phyloP scores from a whole-genome alignment of 176 grass and related monocot genomes.

The Ampelocalamus luodianensis region DNA sequence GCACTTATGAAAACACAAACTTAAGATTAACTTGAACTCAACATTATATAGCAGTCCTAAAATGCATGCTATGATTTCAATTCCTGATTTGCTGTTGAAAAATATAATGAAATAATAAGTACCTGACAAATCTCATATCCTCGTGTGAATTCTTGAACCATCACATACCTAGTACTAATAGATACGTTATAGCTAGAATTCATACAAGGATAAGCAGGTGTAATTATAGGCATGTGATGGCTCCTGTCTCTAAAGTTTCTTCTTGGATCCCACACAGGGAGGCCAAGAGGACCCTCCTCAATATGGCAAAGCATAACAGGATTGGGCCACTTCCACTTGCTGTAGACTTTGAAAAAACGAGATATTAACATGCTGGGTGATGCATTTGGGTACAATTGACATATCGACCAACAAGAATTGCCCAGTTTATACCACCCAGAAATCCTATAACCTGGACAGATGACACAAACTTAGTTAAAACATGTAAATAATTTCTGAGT shows the following conservation, averaged over 20 bases:
- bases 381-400: slow-evolving; percentile 95
- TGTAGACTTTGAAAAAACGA: slow-evolving; percentile 89
- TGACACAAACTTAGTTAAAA: slow-evolving; percentile 26
- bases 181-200: slow-evolving; percentile 97
- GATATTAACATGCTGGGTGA: slow-evolving; percentile 85
- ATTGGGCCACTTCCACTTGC: slow-evolving; percentile 93
- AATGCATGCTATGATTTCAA: slow-evolving; percentile 8
- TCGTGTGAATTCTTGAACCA: slow-evolving; percentile 85
- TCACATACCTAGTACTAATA: slow-evolving; percentile 72
- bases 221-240: slow-evolving; percentile 97
- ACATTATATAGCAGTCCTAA: not conserved
- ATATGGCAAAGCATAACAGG: slow-evolving; percentile 97
- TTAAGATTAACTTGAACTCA: slow-evolving; percentile 12
- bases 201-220: slow-evolving; percentile 95
- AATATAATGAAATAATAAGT: slow-evolving; percentile 36
- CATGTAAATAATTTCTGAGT: slow-evolving; percentile 2
- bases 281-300: slow-evolving; percentile 72
- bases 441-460: slow-evolving; percentile 84
- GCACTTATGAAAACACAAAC: slow-evolving; percentile 1
- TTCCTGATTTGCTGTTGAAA: not conserved
- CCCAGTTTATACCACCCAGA: slow-evolving; percentile 99
- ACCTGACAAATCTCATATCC: slow-evolving; percentile 82
- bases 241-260: slow-evolving; percentile 85
- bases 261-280: slow-evolving; percentile 91
- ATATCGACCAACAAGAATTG: slow-evolving; percentile 93